Evolutionary conservation across 352 stramenopile species (phyloP), one percentile per base, ranked within the genome.

Genomic region (Phytophthora constricta): DNA sequence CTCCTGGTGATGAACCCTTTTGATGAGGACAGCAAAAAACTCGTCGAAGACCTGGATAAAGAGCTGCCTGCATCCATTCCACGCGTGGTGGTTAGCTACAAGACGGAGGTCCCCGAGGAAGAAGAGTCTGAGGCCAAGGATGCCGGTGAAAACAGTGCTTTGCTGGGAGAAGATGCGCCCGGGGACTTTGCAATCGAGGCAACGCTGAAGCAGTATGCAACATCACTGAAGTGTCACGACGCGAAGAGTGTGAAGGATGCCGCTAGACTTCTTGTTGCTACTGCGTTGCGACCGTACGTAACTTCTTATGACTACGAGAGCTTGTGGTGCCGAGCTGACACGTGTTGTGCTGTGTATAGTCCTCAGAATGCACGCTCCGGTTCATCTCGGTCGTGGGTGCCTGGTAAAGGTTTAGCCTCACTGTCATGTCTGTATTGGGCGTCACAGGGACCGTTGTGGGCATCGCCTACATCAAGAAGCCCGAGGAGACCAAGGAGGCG

Each of bases 1-100:
- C 86, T 88, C 34, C 70, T 92, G 23, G 50, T 94, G 31, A 76
- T 87, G 56, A 84, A 94, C 55, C 86, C 86, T 26, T 56, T 79
- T 0, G 73, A 91, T 25, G 51, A 75, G 5, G 55, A 68, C 45
- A 89, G 80, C 55, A 74, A 80, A 51, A 50, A 70, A 11, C 59
- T 74, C 27, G 82, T 79, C 10, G 79, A 90, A 54, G 80, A 87
- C 27, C 52, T 84, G 65, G 74, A 80, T 58, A 82, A 80, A 60
- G 84, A 84, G 58, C 51, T 92, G 16, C 77, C 83, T 19, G 58
- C 63, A 9, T 62, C 71, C 22, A 86, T 93, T 28, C 83, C 83
- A 28, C 83, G 75, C 53, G 70, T 93, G 22, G 76, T 90, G 23
- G 65, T 94, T 25, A 87, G 79, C 37, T 75, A 82, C 58, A 85